Evolutionary conservation across 768 basidiomycete genomes (phyloP), one percentile per base, ranked within the genome.

Genomic region (Boletus huronensis): DNA sequence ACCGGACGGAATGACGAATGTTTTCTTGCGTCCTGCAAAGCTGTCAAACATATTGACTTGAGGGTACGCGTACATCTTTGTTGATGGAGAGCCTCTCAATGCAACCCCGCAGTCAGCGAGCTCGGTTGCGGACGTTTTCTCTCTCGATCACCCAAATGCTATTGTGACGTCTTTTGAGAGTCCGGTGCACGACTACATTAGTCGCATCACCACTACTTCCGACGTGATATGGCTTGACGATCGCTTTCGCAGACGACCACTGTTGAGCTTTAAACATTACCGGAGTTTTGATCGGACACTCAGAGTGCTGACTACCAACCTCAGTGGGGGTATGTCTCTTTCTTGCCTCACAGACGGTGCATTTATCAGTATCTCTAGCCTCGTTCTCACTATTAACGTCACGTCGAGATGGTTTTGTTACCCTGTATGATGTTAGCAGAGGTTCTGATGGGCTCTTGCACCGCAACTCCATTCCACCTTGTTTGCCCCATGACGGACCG

Each of bases 171-270:
- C 78, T 25, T 70, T 85, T 34, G 82, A 84, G 58, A 68, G 75
- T 54, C 64, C 72, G 17, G 58, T 58, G 6, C 63, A 68, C 6
- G 76, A 81, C 54, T 64, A 78, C 42, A 66, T 84, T 36, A 62
- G 84, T 29, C 77, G 80, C 3, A 58, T 88, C 3, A 78, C 77
- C 29, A 82, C 88, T 1, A 91, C 87, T 1, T 74, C 72, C 1
- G 77, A 85, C 42, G 60, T 91, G 16, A 58, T 85, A 14, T 92
- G 90, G 89, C 65, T 91, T 28, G 90, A 93, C 62, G 71, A 75
- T 28, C 79, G 89, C 31, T 79, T 76, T 60, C 69, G 77, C n/a
- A 65, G 65, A 23, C 81, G 72, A 54, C 86, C 88, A 6, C 63
- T 91, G 4, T 59, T 92, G 9, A 80, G 78, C 4, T 79, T 79